Base-by-base conservation (phyloP, 106 monocot genomes). In the Gastrodia elata region DNA sequence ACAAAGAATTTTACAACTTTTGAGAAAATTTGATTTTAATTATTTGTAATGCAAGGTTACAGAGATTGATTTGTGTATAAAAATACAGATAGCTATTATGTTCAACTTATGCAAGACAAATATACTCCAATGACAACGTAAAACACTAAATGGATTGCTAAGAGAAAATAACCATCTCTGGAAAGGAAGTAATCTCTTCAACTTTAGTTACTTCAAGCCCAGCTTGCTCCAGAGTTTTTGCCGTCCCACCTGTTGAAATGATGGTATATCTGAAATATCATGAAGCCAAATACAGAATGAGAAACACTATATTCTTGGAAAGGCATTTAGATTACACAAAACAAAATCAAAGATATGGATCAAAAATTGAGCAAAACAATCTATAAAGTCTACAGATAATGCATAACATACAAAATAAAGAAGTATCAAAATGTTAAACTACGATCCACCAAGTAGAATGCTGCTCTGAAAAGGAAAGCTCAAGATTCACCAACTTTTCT, bases 201-300 rank as follows among this genome's bases (percentile, higher is more conserved):
- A 97, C 96, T 86, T 82, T 90, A 1, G 86, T 90, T 13, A 97
- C 96, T 71, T 86, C 68, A 28, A 97, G 57, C 64, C 96, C 96
- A 74, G 82, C 67, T 77, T 83, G 73, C 79, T 73, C 72, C 24
- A 72, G 25, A 49, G 69, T 48, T 46, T 43, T 28, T 34, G 71
- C 71, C n/a, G 43, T 72, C 10, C 71, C 48, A 15, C 71, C 71
- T 33, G 71, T 72, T 27, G 71, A 72, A 72, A 72, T 39, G 49
- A 72, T 46, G 26, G 39, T 11, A 40, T 69, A 69, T 9, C 69
- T 69, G 69, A 24, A 69, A 69, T 39, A 15, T 26, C 40, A 40
- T 24, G 40, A 69, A 41, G 13, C 24, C 14, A 22, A 41, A 69
- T 20, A 8, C 69, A 61, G 32, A 61, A 32, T 15, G 61, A 32